Percentiles rank a stretch among this genome's conserved stretches.
Conservation (phyloP, 2,329 filamentous ascomycete genomes). For the Hymenoscyphus scutula region DNA sequence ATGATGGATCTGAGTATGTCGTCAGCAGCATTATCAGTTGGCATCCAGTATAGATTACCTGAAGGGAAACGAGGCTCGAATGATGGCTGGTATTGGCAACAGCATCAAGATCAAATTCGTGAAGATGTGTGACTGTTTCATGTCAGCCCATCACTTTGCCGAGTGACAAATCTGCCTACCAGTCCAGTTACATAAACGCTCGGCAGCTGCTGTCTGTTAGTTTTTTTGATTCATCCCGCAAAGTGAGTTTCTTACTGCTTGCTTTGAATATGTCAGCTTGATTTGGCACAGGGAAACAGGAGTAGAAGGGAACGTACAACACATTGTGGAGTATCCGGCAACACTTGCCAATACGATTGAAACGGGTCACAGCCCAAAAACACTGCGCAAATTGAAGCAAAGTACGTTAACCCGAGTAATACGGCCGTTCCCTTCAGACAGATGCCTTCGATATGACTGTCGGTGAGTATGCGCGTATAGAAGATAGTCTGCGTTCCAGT, state of each 20-base stretch:
- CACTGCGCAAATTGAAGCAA: constrained; percentile 18
- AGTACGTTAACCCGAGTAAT: constrained; percentile 22
- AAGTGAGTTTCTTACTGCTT: constrained; percentile 19
- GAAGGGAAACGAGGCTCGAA: constrained; percentile 4
- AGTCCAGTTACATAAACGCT: neutral
- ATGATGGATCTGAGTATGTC: neutral
- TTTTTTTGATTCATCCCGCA: neutral
- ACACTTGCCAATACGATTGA: constrained; percentile 24
- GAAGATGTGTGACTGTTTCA: constrained; percentile 7
- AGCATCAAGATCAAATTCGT: constrained; percentile 11
- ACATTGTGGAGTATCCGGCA: constrained; percentile 20
- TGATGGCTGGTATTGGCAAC: constrained; percentile 9
- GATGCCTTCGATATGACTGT: constrained; percentile 16
- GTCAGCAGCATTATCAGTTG: neutral
- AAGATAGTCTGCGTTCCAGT: constrained; percentile 28
- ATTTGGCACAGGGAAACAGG: neutral
- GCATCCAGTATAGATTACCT: neutral
- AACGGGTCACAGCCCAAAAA: constrained; percentile 25
- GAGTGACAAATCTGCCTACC: neutral
- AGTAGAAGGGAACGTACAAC: constrained; percentile 17
- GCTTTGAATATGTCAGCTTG: constrained; percentile 19
- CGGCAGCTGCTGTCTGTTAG: neutral
- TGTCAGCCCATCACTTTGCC: neutral
- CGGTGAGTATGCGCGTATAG: constrained; percentile 22
- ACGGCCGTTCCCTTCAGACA: constrained; percentile 15